These are phyloP conservation scores for Priceomyces carsonii DNA, from an alignment of 805 yeast genomes.

Conservation along the genomic window DNA sequence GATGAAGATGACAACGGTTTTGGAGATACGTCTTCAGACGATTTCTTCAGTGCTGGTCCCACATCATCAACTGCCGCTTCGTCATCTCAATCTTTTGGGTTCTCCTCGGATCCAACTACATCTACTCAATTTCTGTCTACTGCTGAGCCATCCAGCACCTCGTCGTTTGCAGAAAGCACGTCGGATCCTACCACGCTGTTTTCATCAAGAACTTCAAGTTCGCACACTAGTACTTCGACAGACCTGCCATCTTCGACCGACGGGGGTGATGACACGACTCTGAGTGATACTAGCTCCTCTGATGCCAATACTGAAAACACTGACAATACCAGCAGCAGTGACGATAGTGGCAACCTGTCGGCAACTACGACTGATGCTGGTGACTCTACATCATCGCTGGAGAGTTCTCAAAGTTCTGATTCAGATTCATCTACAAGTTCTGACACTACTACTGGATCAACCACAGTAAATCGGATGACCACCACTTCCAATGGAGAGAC, in stretches of 20 bases:
- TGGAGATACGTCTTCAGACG: not conserved
- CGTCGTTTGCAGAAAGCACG: not conserved
- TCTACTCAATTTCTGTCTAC: conserved; percentile 2
- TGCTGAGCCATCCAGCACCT: not conserved
- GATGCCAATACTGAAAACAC: not conserved
- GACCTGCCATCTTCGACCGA: not conserved
- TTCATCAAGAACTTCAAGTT: not conserved
- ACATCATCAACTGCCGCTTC: not conserved
- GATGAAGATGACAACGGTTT: conserved; percentile 3
- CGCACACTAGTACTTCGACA: not conserved
- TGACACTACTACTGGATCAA: no score
- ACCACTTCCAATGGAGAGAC: conserved; percentile 29
- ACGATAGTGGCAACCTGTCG: no score
- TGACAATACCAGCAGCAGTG: not conserved
- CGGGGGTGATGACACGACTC: not conserved
- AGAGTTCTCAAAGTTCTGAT: not conserved
- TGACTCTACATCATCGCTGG: not conserved
- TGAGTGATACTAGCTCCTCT: conserved; percentile 2
- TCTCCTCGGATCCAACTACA: not conserved
- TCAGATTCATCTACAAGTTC: no score
- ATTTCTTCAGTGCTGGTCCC: not conserved
- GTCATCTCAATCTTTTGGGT: not conserved
- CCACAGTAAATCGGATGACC: conserved; percentile 1
- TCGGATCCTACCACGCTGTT: conserved; percentile 1
- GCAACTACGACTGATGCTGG: not conserved